Conservation (phyloP, 208 protist species). For the Porcisia hertigi region DNA sequence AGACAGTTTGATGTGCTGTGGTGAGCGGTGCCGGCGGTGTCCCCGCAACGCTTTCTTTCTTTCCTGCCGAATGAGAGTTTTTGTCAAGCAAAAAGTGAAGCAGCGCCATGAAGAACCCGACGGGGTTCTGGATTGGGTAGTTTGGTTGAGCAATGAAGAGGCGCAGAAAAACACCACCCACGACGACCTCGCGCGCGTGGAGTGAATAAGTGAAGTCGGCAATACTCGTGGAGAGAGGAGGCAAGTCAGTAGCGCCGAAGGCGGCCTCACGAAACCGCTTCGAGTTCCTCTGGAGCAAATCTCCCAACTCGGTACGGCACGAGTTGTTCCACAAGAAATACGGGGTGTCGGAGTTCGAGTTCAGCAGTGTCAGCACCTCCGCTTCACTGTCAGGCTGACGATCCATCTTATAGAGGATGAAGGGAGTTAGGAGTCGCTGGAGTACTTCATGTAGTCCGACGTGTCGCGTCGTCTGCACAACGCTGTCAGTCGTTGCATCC, state of each 20-base stretch:
- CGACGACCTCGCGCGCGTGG: slow-evolving; percentile 76
- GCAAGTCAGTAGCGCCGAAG: slow-evolving; percentile 41
- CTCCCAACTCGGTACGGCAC: slow-evolving; percentile 71
- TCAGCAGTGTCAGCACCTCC: slow-evolving; percentile 81
- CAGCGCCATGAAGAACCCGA: slow-evolving; percentile 56
- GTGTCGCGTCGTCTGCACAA: slow-evolving; percentile 36
- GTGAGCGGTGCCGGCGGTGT: background rate
- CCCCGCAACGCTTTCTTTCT: background rate
- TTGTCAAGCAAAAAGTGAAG: slow-evolving; percentile 38
- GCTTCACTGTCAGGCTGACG: slow-evolving; percentile 24
- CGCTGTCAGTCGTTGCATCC: background rate
- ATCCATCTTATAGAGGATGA: slow-evolving; percentile 70
- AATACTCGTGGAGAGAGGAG: slow-evolving; percentile 18
- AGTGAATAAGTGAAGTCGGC: slow-evolving; percentile 62
- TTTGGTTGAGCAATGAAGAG: slow-evolving; percentile 86
- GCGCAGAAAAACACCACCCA: slow-evolving; percentile 90
- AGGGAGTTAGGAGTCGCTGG: slow-evolving; percentile 80
- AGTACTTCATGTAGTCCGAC: slow-evolving; percentile 43
- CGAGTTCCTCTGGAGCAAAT: slow-evolving; percentile 64
- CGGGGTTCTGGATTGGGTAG: slow-evolving; percentile 73
- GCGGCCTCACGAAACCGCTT: slow-evolving; percentile 44
- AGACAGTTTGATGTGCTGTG: background rate
- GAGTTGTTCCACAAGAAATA: slow-evolving; percentile 91
- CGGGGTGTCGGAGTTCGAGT: slow-evolving; percentile 84
- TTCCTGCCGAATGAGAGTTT: background rate